Base-by-base conservation (phyloP, 805 yeast genomes). In the Ogataea corticis region DNA sequence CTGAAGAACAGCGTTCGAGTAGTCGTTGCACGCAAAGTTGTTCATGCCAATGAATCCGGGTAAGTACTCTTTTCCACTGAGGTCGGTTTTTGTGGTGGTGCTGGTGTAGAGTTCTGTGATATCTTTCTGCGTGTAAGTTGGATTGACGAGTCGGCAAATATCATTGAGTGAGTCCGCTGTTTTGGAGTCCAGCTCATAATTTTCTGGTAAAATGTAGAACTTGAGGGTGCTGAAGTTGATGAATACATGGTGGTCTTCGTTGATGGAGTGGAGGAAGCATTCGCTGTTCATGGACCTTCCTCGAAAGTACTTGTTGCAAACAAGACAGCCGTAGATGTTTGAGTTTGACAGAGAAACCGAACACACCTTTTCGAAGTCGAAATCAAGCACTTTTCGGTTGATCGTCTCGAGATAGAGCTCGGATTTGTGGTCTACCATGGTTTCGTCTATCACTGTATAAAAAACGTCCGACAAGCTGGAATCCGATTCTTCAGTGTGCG, bases 11-110 rank as follows among this genome's bases (percentile, higher is more conserved):
- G 77, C 85, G 52, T 82, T 84, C 28, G 80, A 61, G 56, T 81
- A 80, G 47, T 77, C 83, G 49, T 75, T 78, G 7, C 60, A 60
- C 31, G 72, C 69, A 33, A 76, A 66, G 52, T 80, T 79, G 59
- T 77, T 83, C 44, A 87, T 52, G 0, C 92, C 90, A 27, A 86
- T 69, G 53, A 70, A 82, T 0, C 96, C 94, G 2, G 83, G 83
- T 4, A 60, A 51, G 55, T 85, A 87, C 2, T 59, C 42, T 14
- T 69, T 66, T 10, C 72, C 72, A 33, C 67, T 59, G 32, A 82
- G 59, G 55, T 82, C 87, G 7, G 11, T 45, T 40, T 9, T 72
- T 60, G 14, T 28, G 7, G 15, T 42, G 38, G 14, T 48, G 5
- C 62, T 42, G 10, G 35, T 33, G 45, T 64, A 53, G 32, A 80